Evolutionary conservation across 2,329 filamentous ascomycete genomes (phyloP).

Genomic region (Helotiales sp.): DNA sequence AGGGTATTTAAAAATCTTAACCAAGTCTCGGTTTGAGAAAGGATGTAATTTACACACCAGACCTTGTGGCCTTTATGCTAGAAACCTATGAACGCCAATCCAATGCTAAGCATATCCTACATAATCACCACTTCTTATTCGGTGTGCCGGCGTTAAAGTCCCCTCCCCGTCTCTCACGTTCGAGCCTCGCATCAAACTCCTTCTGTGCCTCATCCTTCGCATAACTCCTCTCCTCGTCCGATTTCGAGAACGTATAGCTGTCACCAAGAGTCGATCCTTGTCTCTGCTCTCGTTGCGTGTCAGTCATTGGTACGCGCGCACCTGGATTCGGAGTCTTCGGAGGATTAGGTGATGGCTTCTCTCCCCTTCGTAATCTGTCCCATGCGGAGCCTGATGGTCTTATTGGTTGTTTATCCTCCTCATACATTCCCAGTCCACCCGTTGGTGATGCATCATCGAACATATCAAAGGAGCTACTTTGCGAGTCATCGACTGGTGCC

Average conservation of each 20-base stretch:
- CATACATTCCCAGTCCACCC: constrained; percentile 19
- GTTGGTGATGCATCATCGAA: constrained; percentile 35
- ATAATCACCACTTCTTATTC: constrained; percentile 11
- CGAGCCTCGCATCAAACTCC: constrained; percentile 36
- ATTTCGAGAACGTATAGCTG: constrained; percentile 29
- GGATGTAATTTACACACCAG: too few relatives aligned
- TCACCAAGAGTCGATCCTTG: constrained; percentile 16
- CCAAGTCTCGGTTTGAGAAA: too few relatives aligned
- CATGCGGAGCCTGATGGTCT: constrained; percentile 31
- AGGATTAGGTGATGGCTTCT: constrained; percentile 1
- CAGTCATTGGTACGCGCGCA: constrained; percentile 15
- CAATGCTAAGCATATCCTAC: background rate
- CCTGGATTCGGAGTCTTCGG: constrained; percentile 9
- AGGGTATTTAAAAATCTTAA: too few relatives aligned
- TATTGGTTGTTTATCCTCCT: constrained; percentile 12
- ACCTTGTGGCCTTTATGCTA: background rate
- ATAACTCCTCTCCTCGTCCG: constrained; percentile 23
- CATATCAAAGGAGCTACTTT: constrained; percentile 23
- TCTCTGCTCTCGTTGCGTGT: constrained; percentile 9
- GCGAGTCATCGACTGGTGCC: constrained; percentile 3
- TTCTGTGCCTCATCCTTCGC: constrained; percentile 31
- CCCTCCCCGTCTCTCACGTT: constrained; percentile 33
- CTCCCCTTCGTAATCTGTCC: constrained; percentile 33
- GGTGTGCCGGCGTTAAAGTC: constrained; percentile 23
- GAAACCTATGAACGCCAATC: background rate